These are phyloP conservation scores for Russula emetica DNA, from an alignment of 768 basidiomycete species.

Conservation along the genomic window DNA sequence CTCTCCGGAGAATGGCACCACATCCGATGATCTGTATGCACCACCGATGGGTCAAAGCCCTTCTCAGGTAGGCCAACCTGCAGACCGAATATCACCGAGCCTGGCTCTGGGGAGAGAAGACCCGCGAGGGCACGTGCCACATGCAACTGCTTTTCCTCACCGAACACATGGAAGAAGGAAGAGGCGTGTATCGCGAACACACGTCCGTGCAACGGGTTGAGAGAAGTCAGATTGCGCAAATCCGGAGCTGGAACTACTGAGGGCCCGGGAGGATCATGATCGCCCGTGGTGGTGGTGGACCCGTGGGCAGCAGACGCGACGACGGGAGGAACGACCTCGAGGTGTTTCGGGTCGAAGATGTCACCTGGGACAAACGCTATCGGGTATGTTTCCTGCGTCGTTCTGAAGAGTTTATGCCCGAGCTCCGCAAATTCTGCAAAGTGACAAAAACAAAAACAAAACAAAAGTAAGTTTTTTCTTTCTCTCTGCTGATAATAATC, in stretches of 20 bases:
- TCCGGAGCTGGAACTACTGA: conserved; percentile 25
- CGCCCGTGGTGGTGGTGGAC: conserved; percentile 12
- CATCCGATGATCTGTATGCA: neutral
- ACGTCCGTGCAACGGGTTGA: conserved; percentile 45
- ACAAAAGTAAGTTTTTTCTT: neutral
- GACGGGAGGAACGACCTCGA: conserved; percentile 34
- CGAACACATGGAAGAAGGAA: conserved; percentile 50
- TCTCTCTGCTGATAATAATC: too few relatives aligned
- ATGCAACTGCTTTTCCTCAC: conserved; percentile 35
- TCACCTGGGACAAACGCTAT: conserved; percentile 55
- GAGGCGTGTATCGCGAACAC: conserved; percentile 49
- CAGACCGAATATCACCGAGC: conserved; percentile 34
- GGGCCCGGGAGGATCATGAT: neutral
- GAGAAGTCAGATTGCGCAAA: conserved; percentile 37
- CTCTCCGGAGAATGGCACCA: conserved; percentile 26
- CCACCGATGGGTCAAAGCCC: neutral
- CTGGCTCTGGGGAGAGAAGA: conserved; percentile 38
- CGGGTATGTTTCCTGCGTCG: conserved; percentile 49
- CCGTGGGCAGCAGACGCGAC: conserved; percentile 26
- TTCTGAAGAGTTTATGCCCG: conserved; percentile 57
- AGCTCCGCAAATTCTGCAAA: conserved; percentile 53
- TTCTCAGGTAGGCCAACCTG: conserved; percentile 9
- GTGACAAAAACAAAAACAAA: neutral
- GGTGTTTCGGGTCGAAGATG: conserved; percentile 44
- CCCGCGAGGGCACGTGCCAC: conserved; percentile 42